Evolutionary conservation across 176 grass and related monocot species (phyloP), one percentile per base, ranked within the genome.

Genomic region (Carex myosuroides): DNA sequence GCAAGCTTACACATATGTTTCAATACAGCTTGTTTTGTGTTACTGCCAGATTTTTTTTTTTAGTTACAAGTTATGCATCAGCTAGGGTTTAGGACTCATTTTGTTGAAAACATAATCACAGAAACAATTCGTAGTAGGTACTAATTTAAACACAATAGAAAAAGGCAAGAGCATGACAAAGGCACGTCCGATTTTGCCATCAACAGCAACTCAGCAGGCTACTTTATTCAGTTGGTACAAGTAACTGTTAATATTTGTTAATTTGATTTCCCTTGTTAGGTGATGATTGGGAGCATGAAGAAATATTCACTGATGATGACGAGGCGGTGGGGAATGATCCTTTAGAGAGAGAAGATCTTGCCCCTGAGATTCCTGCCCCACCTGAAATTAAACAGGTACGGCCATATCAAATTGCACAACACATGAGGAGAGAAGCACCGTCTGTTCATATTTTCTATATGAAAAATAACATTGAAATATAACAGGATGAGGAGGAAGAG

Each of bases 231-330:
- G 37, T 2, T 32, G 52, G 50, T 79, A 32, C 30, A 18, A 14
- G 11, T 62, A 61, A n/a, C 26, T 61, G 55, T 13, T 62, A 20
- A 62, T 37, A 10, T 29, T 11, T 20, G 26, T 81, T 44, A 22
- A 63, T 46, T 10, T 46, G 48, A 84, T 85, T 10, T 56, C 48
- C 22, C 84, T 66, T 80, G 70, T 85, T 68, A 98, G 91, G 95
- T 91, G 95, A 98, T 48, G 82, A 98, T 78, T 98, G 95, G 95
- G 95, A 98, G 64, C 95, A 98, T 65, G 88, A 90, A 86, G 95
- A 98, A 81, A 90, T 68, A 81, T 98, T 98, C 81, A 98, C 92
- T 55, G 92, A 98, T 80, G 95, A 98, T 71, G 95, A 95, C 55
- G 95, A 98, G 76, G 88, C 88, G 66, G 59, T 87, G 46, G 91